These are phyloP conservation scores for Meira nashicola DNA, from an alignment of 1,284 basidiomycete species.

Conservation along the genomic window DNA sequence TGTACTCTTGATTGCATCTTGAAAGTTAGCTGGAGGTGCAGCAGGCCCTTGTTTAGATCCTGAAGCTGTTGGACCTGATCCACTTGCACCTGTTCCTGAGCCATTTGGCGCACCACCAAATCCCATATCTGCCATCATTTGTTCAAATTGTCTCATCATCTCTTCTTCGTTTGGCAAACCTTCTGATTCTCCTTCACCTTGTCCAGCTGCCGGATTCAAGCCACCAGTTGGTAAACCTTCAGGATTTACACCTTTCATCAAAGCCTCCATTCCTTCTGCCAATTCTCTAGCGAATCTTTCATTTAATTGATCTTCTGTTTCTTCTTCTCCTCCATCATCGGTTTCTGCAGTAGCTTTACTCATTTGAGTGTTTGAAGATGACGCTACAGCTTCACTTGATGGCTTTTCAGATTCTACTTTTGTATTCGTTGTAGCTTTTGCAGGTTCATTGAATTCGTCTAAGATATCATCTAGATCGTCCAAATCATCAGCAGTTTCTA, in stretches of 20 bases:
- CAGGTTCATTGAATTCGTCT: conserved; percentile 62
- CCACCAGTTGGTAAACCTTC: conserved; percentile 17
- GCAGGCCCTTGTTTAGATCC: conserved; percentile 17
- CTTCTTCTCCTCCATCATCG: conserved; percentile 7
- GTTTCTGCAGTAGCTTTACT: not conserved
- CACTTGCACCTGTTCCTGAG: conserved; percentile 2
- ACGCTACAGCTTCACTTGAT: not conserved
- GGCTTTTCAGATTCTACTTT: conserved; percentile 39
- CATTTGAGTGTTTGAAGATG: not conserved
- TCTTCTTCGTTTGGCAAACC: conserved; percentile 37
- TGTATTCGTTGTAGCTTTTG: conserved; percentile 28
- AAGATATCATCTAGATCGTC: conserved; percentile 45
- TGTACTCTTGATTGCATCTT: conserved; percentile 70
- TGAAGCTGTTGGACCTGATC: conserved; percentile 22
- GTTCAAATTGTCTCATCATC: conserved; percentile 50
- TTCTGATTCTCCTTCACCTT: conserved; percentile 11
- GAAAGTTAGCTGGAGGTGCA: conserved; percentile 60
- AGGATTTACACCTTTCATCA: conserved; percentile 65
- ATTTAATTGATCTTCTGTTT: conserved; percentile 24
- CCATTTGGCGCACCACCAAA: conserved; percentile 15
- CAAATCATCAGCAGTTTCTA: conserved; percentile 30
- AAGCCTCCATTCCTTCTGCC: conserved; percentile 74
- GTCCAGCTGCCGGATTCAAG: conserved; percentile 7
- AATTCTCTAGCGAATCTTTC: conserved; percentile 68
- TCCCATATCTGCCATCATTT: conserved; percentile 45